Percentiles rank a stretch among this genome's conserved stretches.
phyloP scores from a whole-genome alignment of 2,329 filamentous ascomycete species.

The Gyromitra esculenta region DNA sequence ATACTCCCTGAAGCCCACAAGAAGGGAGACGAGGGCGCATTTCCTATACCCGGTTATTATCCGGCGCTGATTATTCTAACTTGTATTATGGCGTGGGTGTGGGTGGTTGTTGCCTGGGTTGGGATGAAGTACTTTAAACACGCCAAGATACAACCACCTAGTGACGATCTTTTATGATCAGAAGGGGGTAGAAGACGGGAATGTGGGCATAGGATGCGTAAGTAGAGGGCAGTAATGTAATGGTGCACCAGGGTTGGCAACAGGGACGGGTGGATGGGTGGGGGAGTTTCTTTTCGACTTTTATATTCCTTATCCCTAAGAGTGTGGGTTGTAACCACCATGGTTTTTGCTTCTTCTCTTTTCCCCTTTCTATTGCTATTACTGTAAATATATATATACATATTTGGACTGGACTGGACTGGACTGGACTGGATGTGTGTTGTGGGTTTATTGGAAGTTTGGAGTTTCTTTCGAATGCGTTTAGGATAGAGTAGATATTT shows the following conservation, averaged over 20 bases:
- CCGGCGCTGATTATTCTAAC: constrained; percentile 92
- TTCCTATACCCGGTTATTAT: constrained; percentile 97
- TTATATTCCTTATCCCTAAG: constrained; percentile 17
- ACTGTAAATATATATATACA: constrained; percentile 29
- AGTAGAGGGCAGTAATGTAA: constrained; percentile 24
- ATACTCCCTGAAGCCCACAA: constrained; percentile 19
- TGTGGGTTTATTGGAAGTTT: constrained; percentile 12
- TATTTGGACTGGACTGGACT: constrained; percentile 3
- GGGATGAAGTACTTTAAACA: constrained; percentile 99
- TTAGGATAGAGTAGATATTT: neutral
- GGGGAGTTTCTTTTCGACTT: neutral
- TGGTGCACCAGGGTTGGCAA: constrained; percentile 6
- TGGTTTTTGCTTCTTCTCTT: neutral
- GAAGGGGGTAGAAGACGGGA: neutral
- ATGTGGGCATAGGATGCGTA: neutral
- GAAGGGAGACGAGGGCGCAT: constrained; percentile 84
- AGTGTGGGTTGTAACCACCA: neutral
- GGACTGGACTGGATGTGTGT: neutral
- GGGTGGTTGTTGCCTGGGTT: constrained; percentile 96
- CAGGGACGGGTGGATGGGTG: neutral
- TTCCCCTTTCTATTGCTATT: neutral
- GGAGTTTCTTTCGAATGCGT: neutral
- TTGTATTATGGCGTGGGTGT: constrained; percentile 97
- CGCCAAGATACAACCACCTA: constrained; percentile 75
- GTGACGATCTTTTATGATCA: constrained; percentile 42